Conservation (phyloP, 1,284 basidiomycete species). For the Austropuccinia psidii region DNA sequence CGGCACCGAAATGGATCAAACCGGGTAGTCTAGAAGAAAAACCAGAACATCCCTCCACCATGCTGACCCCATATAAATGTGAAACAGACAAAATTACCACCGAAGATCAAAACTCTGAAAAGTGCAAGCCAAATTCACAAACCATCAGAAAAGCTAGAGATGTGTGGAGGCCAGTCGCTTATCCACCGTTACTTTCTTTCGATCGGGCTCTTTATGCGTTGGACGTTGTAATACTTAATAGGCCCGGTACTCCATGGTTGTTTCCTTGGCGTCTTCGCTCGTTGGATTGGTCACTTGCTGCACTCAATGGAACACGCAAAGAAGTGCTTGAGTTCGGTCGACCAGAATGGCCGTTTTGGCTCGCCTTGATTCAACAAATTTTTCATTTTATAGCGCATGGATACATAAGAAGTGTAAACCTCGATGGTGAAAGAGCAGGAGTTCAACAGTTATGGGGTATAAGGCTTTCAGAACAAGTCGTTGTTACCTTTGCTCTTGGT, state of each 20-base stretch:
- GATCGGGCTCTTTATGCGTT: constrained; percentile 20
- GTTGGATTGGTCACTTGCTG: constrained; percentile 18
- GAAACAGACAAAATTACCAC: not conserved
- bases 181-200: constrained; percentile 14
- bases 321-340: not conserved
- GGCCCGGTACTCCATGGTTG: constrained; percentile 33
- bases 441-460: constrained; percentile 17
- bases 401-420: constrained; percentile 14
- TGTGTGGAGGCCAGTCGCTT: constrained; percentile 9
- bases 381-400: constrained; percentile 23
- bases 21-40: not conserved
- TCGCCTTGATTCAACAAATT: constrained; percentile 19
- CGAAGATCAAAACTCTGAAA: not conserved
- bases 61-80: not conserved
- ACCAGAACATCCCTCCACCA: not conserved
- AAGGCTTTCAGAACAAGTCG: not conserved
- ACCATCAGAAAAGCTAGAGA: not conserved
- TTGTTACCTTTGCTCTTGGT: constrained; percentile 18
- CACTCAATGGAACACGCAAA: constrained; percentile 11
- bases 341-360: constrained; percentile 27
- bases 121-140: not conserved
- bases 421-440: constrained; percentile 5
- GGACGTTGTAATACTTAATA: constrained; percentile 15
- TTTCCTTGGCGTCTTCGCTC: constrained; percentile 26
- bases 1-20: constrained; percentile 21